Evolutionary conservation across 495 filamentous ascomycete genomes (phyloP).

Genomic region (Apodospora peruviana): DNA sequence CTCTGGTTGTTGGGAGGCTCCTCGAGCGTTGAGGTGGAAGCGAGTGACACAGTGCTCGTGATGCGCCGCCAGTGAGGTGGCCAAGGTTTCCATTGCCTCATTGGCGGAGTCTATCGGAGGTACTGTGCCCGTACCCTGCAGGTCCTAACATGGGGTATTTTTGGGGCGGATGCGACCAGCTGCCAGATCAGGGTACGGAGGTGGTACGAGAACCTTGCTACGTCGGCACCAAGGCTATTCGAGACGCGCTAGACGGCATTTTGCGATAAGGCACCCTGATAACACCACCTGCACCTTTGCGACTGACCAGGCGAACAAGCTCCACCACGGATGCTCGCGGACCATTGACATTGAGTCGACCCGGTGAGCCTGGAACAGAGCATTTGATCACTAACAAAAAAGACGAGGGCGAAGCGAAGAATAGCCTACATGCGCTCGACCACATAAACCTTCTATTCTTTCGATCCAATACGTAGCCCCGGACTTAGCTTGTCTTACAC

Average conservation of each 20-base stretch:
- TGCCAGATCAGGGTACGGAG: conserved; percentile 7
- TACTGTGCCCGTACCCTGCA: conserved; percentile 6
- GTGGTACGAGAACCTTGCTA: conserved; percentile 10
- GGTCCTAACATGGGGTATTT: not conserved
- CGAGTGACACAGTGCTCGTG: conserved; percentile 21
- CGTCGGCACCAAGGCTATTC: conserved; percentile 1
- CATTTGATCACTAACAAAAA: not conserved
- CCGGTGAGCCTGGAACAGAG: not conserved
- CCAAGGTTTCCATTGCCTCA: conserved; percentile 2
- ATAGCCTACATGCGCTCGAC: not conserved
- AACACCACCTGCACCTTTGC: conserved; percentile 14
- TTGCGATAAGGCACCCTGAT: conserved; percentile 27
- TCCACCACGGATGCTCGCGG: not conserved
- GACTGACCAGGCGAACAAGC: not conserved
- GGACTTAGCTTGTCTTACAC: no score
- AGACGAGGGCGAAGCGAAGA: not conserved
- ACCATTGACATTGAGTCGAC: not conserved
- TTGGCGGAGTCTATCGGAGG: conserved; percentile 1
- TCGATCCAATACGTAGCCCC: no score
- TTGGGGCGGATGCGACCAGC: not conserved
- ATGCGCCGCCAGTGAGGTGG: conserved; percentile 9
- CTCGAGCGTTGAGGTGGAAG: conserved; percentile 1
- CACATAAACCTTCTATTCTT: no score
- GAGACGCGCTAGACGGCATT: conserved; percentile 19
- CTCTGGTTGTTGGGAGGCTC: not conserved